Evolutionary conservation across 495 filamentous ascomycete genomes (phyloP), one percentile per base, ranked within the genome.

Genomic region (Lophium mytilinum): DNA sequence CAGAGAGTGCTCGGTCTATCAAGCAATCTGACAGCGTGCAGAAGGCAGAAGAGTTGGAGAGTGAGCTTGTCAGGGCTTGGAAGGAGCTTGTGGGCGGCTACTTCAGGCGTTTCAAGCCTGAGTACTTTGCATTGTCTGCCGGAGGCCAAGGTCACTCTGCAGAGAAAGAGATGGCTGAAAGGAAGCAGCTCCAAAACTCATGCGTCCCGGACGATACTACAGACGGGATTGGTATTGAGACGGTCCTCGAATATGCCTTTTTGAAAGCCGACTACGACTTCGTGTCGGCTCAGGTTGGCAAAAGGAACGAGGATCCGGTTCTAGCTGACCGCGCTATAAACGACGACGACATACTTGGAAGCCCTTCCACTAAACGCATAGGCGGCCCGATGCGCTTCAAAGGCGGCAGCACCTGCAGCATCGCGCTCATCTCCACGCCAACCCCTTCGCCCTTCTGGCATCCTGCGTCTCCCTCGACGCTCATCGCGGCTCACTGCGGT

Each of bases 361-460:
- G 81, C 17, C 83, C 85, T 1, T 77, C 69, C 52, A 64, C 66
- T 33, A 70, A 69, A 37, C 56, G 52, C 36, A 88, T 90, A 43
- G 85, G 86, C 37, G 84, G 86, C 21, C 71, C 74, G n/a, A 80
- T 76, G 39, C 84, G 86, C 49, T 96, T 96, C 73, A 86, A 86
- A 67, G 93, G 93, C 37, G 93, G 93, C 40, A 93, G 88, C 50
- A 98, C 93, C 5, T 89, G 87, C 30, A 93, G 86, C 39, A 74
- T 95, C 17, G 92, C 86, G 0, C 78, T 98, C 54, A 89, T 98
- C 55, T 93, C 89, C 2, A 95, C 93, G 0, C 89, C 92, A 0
- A 95, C 85, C 0, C 85, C 90, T 0, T 84, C 86, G 0, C 93
- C 93, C 1, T 98, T 93, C 71, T 98, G 93, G 93, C 87, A 97